These are phyloP conservation scores for Macrocybe gigantea DNA, from an alignment of 768 basidiomycete genomes.

Conservation along the genomic window DNA sequence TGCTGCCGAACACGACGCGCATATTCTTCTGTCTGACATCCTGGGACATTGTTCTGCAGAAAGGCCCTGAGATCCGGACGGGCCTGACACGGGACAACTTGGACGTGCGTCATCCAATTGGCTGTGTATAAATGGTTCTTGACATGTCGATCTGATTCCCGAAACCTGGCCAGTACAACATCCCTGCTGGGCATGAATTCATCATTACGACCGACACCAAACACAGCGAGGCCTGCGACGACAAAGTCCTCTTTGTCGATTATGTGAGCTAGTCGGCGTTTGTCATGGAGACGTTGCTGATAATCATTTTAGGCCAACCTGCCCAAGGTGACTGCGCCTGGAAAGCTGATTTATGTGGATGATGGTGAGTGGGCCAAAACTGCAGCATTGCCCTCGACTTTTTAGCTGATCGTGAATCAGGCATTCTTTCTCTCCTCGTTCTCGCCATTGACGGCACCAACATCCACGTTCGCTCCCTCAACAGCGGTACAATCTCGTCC, in stretches of 20 bases:
- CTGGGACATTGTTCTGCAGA: constrained; percentile 40
- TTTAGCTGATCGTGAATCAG: constrained; percentile 22
- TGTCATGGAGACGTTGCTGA: constrained; percentile 3
- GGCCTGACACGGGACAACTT: constrained; percentile 82
- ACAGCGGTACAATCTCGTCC: constrained; percentile 89
- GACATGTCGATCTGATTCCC: background rate
- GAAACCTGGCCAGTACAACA: constrained; percentile 52
- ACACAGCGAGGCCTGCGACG: constrained; percentile 74
- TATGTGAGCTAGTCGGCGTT: constrained; percentile 55
- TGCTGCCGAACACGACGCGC: constrained; percentile 20
- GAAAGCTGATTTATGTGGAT: constrained; percentile 96
- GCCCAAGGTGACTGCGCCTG: constrained; percentile 93
- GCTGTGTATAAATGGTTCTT: constrained; percentile 4
- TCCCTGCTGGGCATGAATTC: constrained; percentile 92
- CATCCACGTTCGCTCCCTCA: constrained; percentile 80
- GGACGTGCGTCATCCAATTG: constrained; percentile 55
- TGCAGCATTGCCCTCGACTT: background rate
- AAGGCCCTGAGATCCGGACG: constrained; percentile 99
- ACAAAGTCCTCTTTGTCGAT: constrained; percentile 87
- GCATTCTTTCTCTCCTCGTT: constrained; percentile 90
- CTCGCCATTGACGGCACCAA: constrained; percentile 78
- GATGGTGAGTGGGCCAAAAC: constrained; percentile 53
- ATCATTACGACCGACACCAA: constrained; percentile 79
- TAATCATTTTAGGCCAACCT: constrained; percentile 62
- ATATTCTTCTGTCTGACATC: background rate